phyloP scores from a whole-genome alignment of 179 eudicot genomes.

The Beta corolliflora region DNA sequence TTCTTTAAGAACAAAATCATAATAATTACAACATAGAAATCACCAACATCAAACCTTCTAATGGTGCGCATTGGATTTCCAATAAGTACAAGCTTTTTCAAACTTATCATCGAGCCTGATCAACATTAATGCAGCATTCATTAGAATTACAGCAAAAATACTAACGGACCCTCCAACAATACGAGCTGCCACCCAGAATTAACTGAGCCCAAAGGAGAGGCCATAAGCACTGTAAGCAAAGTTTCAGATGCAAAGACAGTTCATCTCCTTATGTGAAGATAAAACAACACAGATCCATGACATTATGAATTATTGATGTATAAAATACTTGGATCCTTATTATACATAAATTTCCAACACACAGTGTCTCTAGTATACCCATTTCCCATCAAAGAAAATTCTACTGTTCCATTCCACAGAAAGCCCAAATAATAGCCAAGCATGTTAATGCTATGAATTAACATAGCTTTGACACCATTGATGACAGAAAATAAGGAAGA shows the following conservation, averaged over 20 bases:
- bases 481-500: no score
- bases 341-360: no score
- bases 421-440: not conserved
- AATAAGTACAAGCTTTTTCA: slow-evolving; percentile 80
- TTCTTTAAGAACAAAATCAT: not conserved
- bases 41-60: slow-evolving; percentile 61
- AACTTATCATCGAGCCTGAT: slow-evolving; percentile 79
- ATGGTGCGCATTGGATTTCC: slow-evolving; percentile 95
- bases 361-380: not conserved
- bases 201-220: not conserved
- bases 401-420: not conserved
- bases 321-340: no score
- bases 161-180: not conserved
- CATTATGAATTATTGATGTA: no score
- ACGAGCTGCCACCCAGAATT: slow-evolving; percentile 10
- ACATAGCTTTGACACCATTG: no score
- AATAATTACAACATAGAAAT: slow-evolving; percentile 13
- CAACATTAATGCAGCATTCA: slow-evolving; percentile 12
- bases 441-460: not conserved
- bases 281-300: no score
- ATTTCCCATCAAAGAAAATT: not conserved
- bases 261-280: no score
- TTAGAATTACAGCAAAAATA: not conserved
- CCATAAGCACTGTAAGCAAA: not conserved
- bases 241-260: no score